These are phyloP conservation scores for Cyanodermella asteris DNA, from an alignment of 2,329 filamentous ascomycete species.

Conservation along the genomic window DNA sequence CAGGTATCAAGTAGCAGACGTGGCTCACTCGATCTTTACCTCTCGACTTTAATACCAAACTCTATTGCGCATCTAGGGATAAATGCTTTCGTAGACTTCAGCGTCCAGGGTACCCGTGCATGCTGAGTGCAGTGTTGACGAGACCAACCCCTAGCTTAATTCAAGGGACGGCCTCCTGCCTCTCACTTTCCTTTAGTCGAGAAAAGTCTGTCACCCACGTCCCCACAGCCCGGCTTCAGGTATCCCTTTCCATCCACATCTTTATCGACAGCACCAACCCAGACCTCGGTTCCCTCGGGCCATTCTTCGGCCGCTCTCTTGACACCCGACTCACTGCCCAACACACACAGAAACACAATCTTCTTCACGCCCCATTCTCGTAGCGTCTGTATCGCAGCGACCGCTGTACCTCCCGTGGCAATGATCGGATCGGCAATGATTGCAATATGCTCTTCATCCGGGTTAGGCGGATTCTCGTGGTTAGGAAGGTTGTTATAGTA, in stretches of 20 bases:
- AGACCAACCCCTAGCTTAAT: too few relatives aligned
- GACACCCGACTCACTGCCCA: constrained; percentile 54
- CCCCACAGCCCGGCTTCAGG: constrained; percentile 75
- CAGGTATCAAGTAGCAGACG: too few relatives aligned
- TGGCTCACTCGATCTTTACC: too few relatives aligned
- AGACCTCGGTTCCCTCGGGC: constrained; percentile 47
- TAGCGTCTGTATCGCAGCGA: constrained; percentile 72
- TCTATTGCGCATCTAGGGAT: too few relatives aligned
- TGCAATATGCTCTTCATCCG: constrained; percentile 32
- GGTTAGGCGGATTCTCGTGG: constrained; percentile 24
- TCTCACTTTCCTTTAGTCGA: constrained; percentile 79
- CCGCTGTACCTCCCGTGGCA: constrained; percentile 76
- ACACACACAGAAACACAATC: constrained; percentile 53
- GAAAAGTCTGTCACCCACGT: constrained; percentile 78
- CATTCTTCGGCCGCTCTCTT: constrained; percentile 36
- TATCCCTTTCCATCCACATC: constrained; percentile 60
- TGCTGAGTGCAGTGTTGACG: too few relatives aligned
- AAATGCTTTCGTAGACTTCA: too few relatives aligned
- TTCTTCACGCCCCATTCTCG: constrained; percentile 77
- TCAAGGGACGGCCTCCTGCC: too few relatives aligned
- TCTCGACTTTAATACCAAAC: too few relatives aligned
- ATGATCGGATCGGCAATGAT: constrained; percentile 84
- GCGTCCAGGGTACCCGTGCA: too few relatives aligned
- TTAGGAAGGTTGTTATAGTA: constrained; percentile 96
- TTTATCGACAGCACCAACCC: constrained; percentile 59